These are phyloP conservation scores for Dioscorea zingiberensis DNA, from an alignment of 106 monocot species.

Conservation along the genomic window DNA sequence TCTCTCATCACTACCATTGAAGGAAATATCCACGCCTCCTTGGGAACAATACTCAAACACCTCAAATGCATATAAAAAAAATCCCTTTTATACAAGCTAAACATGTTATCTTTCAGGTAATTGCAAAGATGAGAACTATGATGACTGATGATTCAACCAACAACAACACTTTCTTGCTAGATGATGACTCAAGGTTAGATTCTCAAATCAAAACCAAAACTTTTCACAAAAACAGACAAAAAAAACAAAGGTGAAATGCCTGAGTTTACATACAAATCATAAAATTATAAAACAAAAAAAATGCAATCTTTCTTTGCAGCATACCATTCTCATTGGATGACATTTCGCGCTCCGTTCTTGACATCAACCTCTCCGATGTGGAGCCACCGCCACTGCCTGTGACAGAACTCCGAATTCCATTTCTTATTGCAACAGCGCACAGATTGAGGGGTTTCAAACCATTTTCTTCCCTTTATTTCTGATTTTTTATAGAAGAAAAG, in stretches of 20 bases:
- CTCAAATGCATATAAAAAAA: background rate
- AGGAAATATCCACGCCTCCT: background rate
- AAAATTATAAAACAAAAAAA: background rate
- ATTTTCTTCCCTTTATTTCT: constrained; percentile 9
- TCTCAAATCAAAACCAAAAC: background rate
- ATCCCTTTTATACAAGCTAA: no score
- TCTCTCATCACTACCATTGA: no score
- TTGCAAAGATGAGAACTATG: constrained; percentile 67
- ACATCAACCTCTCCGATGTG: constrained; percentile 54
- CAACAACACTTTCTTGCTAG: constrained; percentile 82
- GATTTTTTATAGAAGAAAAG: constrained; percentile 19
- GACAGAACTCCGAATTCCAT: constrained; percentile 84
- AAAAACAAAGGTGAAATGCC: background rate
- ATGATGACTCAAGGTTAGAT: constrained; percentile 86
- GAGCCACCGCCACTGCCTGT: constrained; percentile 75
- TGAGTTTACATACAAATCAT: background rate
- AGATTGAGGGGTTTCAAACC: constrained; percentile 21
- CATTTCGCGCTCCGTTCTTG: constrained; percentile 61
- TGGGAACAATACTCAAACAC: background rate
- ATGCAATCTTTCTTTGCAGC: constrained; percentile 40
- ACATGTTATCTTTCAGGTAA: constrained; percentile 44
- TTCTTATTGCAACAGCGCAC: constrained; percentile 65
- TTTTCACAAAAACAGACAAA: background rate
- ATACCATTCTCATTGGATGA: constrained; percentile 96
- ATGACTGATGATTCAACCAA: constrained; percentile 71